Evolutionary conservation across 1,284 basidiomycete species (phyloP).

Genomic region (Pyrrhoderma noxium): DNA sequence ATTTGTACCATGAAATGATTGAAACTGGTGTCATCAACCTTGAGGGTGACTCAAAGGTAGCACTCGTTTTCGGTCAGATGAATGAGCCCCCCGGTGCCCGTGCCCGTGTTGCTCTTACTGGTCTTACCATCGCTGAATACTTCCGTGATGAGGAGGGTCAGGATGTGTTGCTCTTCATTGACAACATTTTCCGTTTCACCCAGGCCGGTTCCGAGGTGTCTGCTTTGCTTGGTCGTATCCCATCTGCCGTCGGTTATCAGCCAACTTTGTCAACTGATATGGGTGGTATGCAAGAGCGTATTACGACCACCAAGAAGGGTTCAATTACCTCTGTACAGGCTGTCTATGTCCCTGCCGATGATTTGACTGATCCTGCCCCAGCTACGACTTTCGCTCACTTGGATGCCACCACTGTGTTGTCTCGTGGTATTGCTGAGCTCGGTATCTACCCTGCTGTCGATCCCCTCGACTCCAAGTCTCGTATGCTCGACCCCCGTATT

Average conservation of each 20-base stretch:
- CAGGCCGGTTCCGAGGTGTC: constrained; percentile 99
- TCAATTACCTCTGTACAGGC: constrained; percentile 95
- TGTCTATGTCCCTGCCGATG: constrained; percentile 98
- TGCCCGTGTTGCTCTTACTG: constrained; percentile 99
- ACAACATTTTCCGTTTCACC: constrained; percentile 99
- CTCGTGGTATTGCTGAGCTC: constrained; percentile 97
- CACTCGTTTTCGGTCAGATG: constrained; percentile 99
- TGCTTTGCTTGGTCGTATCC: constrained; percentile 98
- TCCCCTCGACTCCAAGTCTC: constrained; percentile 98
- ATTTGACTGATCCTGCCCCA: constrained; percentile 99
- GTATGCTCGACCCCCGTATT: constrained; percentile 99
- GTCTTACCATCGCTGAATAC: constrained; percentile 98
- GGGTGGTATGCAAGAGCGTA: constrained; percentile 99
- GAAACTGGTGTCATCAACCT: constrained; percentile 99
- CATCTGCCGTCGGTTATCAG: constrained; percentile 99
- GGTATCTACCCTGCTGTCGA: constrained; percentile 99
- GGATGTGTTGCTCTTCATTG: constrained; percentile 99
- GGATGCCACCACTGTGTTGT: constrained; percentile 98
- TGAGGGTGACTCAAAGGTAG: constrained; percentile 98
- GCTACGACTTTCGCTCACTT: constrained; percentile 99
- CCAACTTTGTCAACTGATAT: constrained; percentile 99
- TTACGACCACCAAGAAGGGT: constrained; percentile 99
- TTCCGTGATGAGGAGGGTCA: constrained; percentile 99
- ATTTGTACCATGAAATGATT: constrained; percentile 99
- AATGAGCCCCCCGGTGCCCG: constrained; percentile 99